Evolutionary conservation across 306 rosid genomes (phyloP).

Genomic region (Sechiopsis laciniata): DNA sequence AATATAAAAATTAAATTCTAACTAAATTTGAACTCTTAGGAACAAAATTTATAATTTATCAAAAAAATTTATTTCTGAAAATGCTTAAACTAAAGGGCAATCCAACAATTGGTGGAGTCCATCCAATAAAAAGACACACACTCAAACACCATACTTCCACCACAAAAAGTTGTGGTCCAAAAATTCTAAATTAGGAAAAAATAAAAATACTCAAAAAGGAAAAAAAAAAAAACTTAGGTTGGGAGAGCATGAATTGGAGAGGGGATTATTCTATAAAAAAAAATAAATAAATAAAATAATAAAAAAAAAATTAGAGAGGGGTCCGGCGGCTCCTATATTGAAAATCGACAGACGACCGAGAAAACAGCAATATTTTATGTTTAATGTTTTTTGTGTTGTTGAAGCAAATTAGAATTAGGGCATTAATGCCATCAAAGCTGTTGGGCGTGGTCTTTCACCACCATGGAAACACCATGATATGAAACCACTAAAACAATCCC

Average conservation of each 20-base stretch:
- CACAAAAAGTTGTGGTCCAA: constrained; percentile 3
- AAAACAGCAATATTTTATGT: background rate
- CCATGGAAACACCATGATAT: constrained; percentile 19
- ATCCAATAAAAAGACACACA: too few species aligned
- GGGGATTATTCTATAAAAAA: too few species aligned
- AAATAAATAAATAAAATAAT: too few species aligned
- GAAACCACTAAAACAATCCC: constrained; percentile 1
- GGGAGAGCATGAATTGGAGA: background rate
- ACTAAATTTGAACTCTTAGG: too few species aligned
- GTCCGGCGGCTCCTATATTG: background rate
- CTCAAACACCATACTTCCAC: background rate
- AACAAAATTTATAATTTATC: too few species aligned
- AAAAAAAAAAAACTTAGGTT: background rate
- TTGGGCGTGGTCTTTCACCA: constrained; percentile 6
- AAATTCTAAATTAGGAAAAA: constrained; percentile 3
- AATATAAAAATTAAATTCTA: too few species aligned
- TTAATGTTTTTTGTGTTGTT: background rate
- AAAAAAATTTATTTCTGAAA: too few species aligned
- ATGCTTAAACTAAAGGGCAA: too few species aligned
- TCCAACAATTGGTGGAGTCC: too few species aligned
- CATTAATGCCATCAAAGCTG: constrained; percentile 2
- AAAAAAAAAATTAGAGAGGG: background rate
- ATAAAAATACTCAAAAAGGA: background rate
- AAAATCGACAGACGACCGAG: background rate
- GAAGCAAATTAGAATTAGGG: constrained; percentile 1